Evolutionary conservation across 768 basidiomycete species (phyloP).

Genomic region (Lyophyllum atratum): DNA sequence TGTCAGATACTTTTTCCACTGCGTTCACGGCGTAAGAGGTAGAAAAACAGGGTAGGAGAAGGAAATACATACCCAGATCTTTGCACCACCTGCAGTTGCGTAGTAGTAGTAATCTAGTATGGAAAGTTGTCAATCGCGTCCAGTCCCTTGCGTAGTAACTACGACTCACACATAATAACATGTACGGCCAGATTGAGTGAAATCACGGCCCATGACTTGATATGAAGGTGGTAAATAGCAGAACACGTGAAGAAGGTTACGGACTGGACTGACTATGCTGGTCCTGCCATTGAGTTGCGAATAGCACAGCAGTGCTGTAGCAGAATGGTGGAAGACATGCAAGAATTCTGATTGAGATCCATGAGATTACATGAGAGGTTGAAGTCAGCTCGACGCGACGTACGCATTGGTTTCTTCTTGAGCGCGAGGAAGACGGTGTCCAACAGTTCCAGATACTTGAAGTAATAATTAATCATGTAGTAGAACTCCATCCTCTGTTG

Average conservation of each 20-base stretch:
- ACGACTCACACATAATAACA: slow-evolving; percentile 91
- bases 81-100: slow-evolving; percentile 94
- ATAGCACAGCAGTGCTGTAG: slow-evolving; percentile 93
- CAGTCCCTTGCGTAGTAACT: not conserved
- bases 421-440: slow-evolving; percentile 97
- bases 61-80: slow-evolving; percentile 77
- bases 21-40: slow-evolving; percentile 9
- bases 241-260: not conserved
- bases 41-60: not conserved
- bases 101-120: slow-evolving; percentile 95
- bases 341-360: slow-evolving; percentile 70
- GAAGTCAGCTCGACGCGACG: slow-evolving; percentile 23
- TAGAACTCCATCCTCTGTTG: slow-evolving; percentile 90
- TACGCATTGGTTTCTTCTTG: slow-evolving; percentile 98
- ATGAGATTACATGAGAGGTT: slow-evolving; percentile 8
- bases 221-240: slow-evolving; percentile 9
- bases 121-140: not conserved
- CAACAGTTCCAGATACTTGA: slow-evolving; percentile 95
- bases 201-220: slow-evolving; percentile 95
- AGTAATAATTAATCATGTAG: slow-evolving; percentile 99
- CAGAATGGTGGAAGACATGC: slow-evolving; percentile 99
- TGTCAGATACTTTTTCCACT: slow-evolving; percentile 99
- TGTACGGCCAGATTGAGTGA: slow-evolving; percentile 89
- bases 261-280: slow-evolving; percentile 69
- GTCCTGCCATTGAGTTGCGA: slow-evolving; percentile 94